A percentile compares a stretch with the other conserved stretches of the same genome.
Conservation (phyloP, 208 protist species). For the Leishmania martiniquensis region DNA sequence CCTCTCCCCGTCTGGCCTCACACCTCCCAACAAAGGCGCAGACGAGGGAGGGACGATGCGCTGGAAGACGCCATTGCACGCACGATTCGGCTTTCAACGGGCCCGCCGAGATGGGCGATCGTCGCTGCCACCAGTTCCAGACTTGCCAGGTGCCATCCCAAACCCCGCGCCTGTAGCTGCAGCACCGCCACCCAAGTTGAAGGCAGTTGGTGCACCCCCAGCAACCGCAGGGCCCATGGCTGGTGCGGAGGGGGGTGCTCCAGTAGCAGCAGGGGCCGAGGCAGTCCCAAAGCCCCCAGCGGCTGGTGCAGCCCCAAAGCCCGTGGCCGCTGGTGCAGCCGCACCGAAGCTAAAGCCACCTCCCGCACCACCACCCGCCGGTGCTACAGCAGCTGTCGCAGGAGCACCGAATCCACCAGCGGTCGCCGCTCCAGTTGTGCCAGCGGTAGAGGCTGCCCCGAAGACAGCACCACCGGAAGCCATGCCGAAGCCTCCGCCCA, state of each 20-base stretch:
- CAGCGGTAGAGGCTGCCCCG: conserved; percentile 28
- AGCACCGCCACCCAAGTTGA: conserved; percentile 13
- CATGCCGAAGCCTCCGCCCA: conserved; percentile 15
- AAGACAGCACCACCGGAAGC: conserved; percentile 5
- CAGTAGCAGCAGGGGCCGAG: conserved; percentile 16
- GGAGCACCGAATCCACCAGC: conserved; percentile 26
- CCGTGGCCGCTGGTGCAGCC: conserved; percentile 3
- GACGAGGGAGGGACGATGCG: neutral
- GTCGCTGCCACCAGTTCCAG: conserved; percentile 5
- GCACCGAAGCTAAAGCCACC: conserved; percentile 13
- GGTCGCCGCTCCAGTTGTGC: conserved; percentile 33
- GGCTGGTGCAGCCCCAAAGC: neutral
- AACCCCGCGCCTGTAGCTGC: conserved; percentile 16
- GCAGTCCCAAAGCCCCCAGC: conserved; percentile 20
- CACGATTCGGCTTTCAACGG: conserved; percentile 5
- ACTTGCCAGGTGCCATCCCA: conserved; percentile 22
- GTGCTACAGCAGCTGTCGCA: conserved; percentile 13
- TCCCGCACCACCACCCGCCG: conserved; percentile 5
- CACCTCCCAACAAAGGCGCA: neutral
- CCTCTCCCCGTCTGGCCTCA: neutral
- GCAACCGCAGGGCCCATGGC: conserved; percentile 21
- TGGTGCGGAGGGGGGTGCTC: conserved; percentile 16
- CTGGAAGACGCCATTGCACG: neutral
- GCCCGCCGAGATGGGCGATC: conserved; percentile 23
- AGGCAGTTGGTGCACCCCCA: conserved; percentile 16